phyloP scores from a whole-genome alignment of 345 rosid genomes.

The Lepidium didymum region DNA sequence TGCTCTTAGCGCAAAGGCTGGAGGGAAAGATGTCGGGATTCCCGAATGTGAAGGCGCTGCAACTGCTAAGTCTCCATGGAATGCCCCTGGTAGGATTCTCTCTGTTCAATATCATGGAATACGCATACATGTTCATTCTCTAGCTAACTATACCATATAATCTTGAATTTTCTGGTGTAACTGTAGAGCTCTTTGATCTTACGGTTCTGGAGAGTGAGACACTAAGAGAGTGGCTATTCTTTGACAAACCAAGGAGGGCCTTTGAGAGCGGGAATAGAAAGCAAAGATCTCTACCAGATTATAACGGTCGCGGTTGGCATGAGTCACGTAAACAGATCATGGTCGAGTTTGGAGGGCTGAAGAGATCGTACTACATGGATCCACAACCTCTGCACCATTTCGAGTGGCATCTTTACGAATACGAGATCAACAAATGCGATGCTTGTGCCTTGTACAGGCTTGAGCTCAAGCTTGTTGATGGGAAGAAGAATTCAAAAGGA shows the following conservation, averaged over 20 bases:
- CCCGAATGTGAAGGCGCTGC: conserved; percentile 99
- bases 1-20: conserved; percentile 75
- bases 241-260: conserved; percentile 95
- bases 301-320: conserved; percentile 97
- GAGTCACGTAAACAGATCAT: conserved; percentile 97
- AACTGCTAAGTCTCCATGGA: conserved; percentile 98
- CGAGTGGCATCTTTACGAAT: conserved; percentile 98
- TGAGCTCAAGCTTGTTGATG: conserved; percentile 90
- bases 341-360: conserved; percentile 85
- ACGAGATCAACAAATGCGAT: conserved; percentile 87
- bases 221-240: conserved; percentile 97
- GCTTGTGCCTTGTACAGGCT: conserved; percentile 92
- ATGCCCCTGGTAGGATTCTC: conserved; percentile 74
- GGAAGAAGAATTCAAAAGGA: conserved; percentile 79
- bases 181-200: conserved; percentile 93
- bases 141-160: background rate
- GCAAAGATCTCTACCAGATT: conserved; percentile 98
- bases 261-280: conserved; percentile 96
- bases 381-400: conserved; percentile 87
- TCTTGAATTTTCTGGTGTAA: conserved; percentile 17
- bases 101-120: background rate
- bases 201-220: conserved; percentile 78
- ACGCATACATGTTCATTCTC: background rate
- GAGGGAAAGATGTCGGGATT: conserved; percentile 85
- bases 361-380: conserved; percentile 99